These are phyloP conservation scores for Alternaria sp. DNA, from an alignment of 2,329 filamentous ascomycete species.

Conservation along the genomic window DNA sequence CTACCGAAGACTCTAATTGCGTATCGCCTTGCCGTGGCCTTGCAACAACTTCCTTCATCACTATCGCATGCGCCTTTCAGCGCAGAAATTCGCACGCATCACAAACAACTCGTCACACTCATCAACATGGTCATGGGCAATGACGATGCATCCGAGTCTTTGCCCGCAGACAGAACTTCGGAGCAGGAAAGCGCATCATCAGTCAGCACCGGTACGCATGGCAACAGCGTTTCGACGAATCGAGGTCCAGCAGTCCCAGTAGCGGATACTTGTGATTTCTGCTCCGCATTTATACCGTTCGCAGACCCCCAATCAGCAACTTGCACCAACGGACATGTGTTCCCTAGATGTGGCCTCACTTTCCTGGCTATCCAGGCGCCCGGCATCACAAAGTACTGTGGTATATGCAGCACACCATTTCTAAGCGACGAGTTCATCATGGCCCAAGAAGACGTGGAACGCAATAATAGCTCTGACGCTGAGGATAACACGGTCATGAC, in stretches of 20 bases:
- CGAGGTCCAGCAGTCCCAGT: neutral
- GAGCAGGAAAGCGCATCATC: neutral
- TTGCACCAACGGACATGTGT: constrained; percentile 61
- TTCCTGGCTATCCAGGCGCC: constrained; percentile 63
- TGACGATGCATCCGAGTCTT: neutral
- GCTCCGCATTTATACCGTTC: constrained; percentile 56
- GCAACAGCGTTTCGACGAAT: neutral
- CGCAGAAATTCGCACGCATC: constrained; percentile 25
- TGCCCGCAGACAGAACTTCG: neutral
- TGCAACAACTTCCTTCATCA: constrained; percentile 22
- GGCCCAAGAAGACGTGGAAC: constrained; percentile 25
- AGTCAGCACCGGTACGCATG: neutral
- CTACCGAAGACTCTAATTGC: constrained; percentile 39
- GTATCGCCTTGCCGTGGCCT: constrained; percentile 34
- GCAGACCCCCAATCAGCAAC: constrained; percentile 55
- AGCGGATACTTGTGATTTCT: constrained; percentile 61
- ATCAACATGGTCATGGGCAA: constrained; percentile 21
- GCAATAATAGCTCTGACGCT: neutral
- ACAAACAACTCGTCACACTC: constrained; percentile 26
- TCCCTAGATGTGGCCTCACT: constrained; percentile 62
- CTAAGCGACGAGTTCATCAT: constrained; percentile 53
- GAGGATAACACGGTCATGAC: constrained; percentile 1
- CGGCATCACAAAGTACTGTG: constrained; percentile 60
- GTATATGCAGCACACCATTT: constrained; percentile 58
- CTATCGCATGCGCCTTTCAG: constrained; percentile 31